Percentiles rank a stretch among this genome's conserved stretches.
Conservation (phyloP, 495 filamentous ascomycete species). For the Aspergillus ellipticus region DNA sequence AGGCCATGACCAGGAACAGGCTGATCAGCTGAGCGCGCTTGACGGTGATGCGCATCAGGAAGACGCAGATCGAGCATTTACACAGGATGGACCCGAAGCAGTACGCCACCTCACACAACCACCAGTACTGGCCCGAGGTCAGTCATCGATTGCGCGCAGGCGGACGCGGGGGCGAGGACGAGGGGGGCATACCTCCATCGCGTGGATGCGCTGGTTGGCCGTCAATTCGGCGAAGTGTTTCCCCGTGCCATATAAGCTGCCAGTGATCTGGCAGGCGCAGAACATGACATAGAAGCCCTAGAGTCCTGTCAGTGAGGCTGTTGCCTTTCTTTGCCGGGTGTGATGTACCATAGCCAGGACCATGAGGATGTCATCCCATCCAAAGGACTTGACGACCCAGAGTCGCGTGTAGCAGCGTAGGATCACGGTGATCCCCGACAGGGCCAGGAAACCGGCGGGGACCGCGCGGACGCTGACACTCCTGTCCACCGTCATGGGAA, state of each 20-base stretch:
- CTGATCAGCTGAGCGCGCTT: background rate
- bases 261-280: background rate
- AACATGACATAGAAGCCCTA: background rate
- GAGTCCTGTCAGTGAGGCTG: background rate
- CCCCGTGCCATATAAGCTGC: background rate
- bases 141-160: too few species aligned
- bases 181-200: background rate
- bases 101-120: background rate
- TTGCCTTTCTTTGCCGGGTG: background rate
- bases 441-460: background rate
- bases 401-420: conserved; percentile 3
- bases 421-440: background rate
- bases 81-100: background rate
- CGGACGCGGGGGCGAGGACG: too few species aligned
- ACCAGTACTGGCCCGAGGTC: background rate
- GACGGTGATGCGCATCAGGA: background rate
- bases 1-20: background rate
- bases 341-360: background rate
- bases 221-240: background rate
- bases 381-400: background rate
- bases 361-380: conserved; percentile 2
- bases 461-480: background rate
- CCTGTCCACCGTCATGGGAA: background rate
- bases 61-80: background rate
- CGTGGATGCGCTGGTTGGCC: background rate